Conservation (phyloP, 2,329 filamentous ascomycete species). For the Helminthosporium solani region DNA sequence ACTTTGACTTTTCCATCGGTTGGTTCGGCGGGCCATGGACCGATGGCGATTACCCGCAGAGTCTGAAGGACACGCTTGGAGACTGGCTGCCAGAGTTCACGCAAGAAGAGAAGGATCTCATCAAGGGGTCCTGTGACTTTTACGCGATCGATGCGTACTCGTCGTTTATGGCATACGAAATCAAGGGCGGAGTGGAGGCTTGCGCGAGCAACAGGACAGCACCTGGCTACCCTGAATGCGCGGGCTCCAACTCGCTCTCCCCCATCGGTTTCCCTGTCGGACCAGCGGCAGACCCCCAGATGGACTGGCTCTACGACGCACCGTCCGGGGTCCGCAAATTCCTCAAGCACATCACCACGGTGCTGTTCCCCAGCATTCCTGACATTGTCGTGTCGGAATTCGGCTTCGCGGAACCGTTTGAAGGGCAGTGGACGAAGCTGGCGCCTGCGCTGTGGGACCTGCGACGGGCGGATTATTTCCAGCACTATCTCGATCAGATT, state of each 20-base stretch:
- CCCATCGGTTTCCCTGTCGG: constrained; percentile 49
- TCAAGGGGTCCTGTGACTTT: constrained; percentile 49
- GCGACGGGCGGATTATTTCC: constrained; percentile 45
- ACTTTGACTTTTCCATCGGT: constrained; percentile 46
- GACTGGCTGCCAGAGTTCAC: constrained; percentile 43
- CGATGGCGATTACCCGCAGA: constrained; percentile 46
- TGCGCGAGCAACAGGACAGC: constrained; percentile 45
- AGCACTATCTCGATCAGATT: constrained; percentile 47
- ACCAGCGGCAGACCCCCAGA: constrained; percentile 45
- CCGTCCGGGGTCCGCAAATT: constrained; percentile 45
- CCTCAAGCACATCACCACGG: constrained; percentile 46
- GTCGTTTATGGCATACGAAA: constrained; percentile 33
- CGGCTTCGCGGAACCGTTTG: constrained; percentile 47
- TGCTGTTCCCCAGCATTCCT: constrained; percentile 46
- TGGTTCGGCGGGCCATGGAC: constrained; percentile 52
- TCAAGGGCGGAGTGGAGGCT: constrained; percentile 38
- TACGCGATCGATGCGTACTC: constrained; percentile 45
- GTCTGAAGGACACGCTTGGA: constrained; percentile 44
- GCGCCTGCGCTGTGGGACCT: constrained; percentile 44
- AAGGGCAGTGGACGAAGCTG: constrained; percentile 30
- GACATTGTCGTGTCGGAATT: constrained; percentile 47
- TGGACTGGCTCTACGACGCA: constrained; percentile 46
- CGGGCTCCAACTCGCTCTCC: constrained; percentile 32
- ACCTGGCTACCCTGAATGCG: constrained; percentile 47
- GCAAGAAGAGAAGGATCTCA: constrained; percentile 42